Percentiles rank a stretch among this genome's conserved stretches.
phyloP scores from a whole-genome alignment of 768 basidiomycete genomes.

The Sarcodon aspratus region DNA sequence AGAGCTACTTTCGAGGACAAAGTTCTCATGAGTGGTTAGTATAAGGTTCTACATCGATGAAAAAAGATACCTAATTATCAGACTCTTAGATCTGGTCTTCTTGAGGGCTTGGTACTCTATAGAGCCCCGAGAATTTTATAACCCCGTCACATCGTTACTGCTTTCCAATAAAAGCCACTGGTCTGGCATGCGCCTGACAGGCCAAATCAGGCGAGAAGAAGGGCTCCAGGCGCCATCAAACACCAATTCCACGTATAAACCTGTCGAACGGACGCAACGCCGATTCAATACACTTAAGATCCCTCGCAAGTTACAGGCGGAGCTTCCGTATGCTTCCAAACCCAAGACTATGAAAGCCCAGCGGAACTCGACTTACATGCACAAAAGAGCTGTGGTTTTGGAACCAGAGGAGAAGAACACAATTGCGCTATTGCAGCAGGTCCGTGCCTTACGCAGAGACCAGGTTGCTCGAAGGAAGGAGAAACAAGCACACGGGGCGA shows the following conservation, averaged over 20 bases:
- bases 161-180: slow-evolving; percentile 74
- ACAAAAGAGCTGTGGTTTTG: slow-evolving; percentile 90
- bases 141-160: slow-evolving; percentile 87
- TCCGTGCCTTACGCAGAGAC: slow-evolving; percentile 84
- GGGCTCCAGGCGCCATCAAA: slow-evolving; percentile 71
- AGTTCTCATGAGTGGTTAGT: slow-evolving; percentile 86
- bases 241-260: slow-evolving; percentile 83
- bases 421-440: slow-evolving; percentile 84
- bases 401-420: slow-evolving; percentile 94
- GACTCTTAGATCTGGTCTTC: slow-evolving; percentile 77
- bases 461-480: slow-evolving; percentile 68
- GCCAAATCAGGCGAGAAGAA: slow-evolving; percentile 81
- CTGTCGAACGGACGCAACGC: slow-evolving; percentile 65
- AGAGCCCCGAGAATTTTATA: slow-evolving; percentile 92
- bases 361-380: slow-evolving; percentile 71
- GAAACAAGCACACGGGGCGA: slow-evolving; percentile 77
- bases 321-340: slow-evolving; percentile 88
- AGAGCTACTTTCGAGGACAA: slow-evolving; percentile 98
- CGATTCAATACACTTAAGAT: slow-evolving; percentile 88
- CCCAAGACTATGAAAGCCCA: slow-evolving; percentile 76
- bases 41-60: background rate
- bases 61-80: background rate
- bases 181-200: slow-evolving; percentile 94
- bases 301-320: slow-evolving; percentile 81
- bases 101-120: slow-evolving; percentile 95